These are phyloP conservation scores for Leccinum sublutescens DNA, from an alignment of 768 basidiomycete species.

Conservation along the genomic window DNA sequence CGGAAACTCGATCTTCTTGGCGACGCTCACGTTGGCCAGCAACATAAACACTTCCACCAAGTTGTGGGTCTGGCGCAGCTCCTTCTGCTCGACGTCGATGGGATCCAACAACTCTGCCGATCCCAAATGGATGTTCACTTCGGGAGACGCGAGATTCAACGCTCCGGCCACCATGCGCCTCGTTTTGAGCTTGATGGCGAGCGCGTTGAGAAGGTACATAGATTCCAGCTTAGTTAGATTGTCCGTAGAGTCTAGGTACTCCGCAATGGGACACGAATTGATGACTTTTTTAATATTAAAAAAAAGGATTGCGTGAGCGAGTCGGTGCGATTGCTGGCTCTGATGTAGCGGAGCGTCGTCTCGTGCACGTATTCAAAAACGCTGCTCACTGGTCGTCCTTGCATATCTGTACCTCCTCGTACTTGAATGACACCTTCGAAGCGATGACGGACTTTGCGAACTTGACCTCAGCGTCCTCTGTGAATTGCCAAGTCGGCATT, in stretches of 20 bases:
- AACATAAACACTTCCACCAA: too few species aligned
- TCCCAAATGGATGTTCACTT: constrained; percentile 95
- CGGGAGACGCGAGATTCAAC: constrained; percentile 94
- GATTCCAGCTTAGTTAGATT: too few species aligned
- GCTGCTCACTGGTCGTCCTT: constrained; percentile 83
- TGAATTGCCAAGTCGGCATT: constrained; percentile 53
- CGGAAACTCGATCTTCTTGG: too few species aligned
- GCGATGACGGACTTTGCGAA: constrained; percentile 97
- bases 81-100: not conserved
- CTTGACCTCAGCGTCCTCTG: constrained; percentile 48
- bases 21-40: too few species aligned
- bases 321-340: constrained; percentile 66
- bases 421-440: constrained; percentile 94
- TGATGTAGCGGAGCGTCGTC: not conserved
- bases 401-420: constrained; percentile 90
- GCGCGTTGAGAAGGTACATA: constrained; percentile 82
- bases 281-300: too few species aligned
- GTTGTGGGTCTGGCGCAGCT: too few species aligned
- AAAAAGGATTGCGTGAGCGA: constrained; percentile 63
- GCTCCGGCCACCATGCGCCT: constrained; percentile 94
- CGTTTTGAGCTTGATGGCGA: constrained; percentile 83
- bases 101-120: constrained; percentile 84
- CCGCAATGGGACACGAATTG: too few species aligned
- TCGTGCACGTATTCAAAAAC: not conserved
- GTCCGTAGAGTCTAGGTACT: too few species aligned